Evolutionary conservation across 139 green algal species (phyloP).

Genomic region (Chlorella sp.): DNA sequence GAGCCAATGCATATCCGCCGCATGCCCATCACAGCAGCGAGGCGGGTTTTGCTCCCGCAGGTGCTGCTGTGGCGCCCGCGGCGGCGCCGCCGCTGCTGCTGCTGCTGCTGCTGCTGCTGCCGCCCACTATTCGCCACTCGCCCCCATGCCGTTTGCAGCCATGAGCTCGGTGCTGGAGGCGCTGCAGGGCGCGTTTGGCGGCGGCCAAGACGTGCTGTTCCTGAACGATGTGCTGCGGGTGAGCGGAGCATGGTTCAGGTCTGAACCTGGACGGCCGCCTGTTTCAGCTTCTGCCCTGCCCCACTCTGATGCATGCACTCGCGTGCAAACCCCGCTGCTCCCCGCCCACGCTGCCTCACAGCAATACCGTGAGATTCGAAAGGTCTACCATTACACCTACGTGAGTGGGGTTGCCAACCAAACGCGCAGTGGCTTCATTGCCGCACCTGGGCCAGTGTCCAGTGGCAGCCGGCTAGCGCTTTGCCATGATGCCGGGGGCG

Average conservation of each 20-base stretch:
- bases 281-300: background rate
- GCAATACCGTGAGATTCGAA: conserved; percentile 18
- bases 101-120: background rate
- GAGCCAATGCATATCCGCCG: no score
- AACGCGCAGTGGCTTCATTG: no score
- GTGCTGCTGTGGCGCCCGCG: no score
- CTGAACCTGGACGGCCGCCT: background rate
- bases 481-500: no score
- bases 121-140: background rate
- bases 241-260: no score
- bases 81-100: background rate
- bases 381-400: conserved; percentile 10
- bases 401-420: no score
- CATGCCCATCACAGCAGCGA: no score
- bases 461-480: no score
- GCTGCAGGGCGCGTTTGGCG: background rate
- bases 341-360: background rate
- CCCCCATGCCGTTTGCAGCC: background rate
- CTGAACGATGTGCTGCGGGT: background rate
- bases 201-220: background rate
- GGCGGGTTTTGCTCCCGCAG: no score
- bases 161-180: background rate
- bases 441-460: no score
- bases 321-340: no score
- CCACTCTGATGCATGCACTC: no score